Evolutionary conservation across 768 basidiomycete genomes (phyloP), one percentile per base, ranked within the genome.

Genomic region (Kwoniella heveanensis): DNA sequence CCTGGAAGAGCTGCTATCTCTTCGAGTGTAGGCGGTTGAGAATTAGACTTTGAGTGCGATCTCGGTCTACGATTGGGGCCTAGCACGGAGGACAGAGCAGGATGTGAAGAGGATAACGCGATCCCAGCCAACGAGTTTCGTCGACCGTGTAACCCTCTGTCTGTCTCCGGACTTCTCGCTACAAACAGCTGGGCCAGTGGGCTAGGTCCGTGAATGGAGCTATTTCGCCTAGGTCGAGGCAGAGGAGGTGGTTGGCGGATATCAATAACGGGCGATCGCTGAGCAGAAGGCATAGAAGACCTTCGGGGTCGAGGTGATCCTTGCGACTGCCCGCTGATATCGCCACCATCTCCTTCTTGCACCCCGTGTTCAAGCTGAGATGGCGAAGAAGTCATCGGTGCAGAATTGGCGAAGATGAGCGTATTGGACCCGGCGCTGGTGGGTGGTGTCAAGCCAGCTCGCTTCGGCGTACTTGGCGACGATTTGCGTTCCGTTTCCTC

Each of bases 111-210:
- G 7, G 69, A 64, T 1, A 66, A n/a, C 1, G 69, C 64, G 60
- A 53, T 57, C 13, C n/a, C 54, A 22, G 48, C 54, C 53, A 65
- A 15, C 36, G 54, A 60, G 22, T 60, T 57, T 21, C 62, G 48
- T 62, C 73, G 15, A 36, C 56, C 51, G 27, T 66, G 37, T 50
- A 47, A 13, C 12, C 26, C 25, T 54, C 67, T 30, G 10, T 52
- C 58, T 10, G 25, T 15, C 17, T 61, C 67, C 0, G 67, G 59
- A 21, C 58, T 60, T 24, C 53, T 58, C 10, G 59, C 44, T 17
- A 78, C 67, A 61, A 80, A 80, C 5, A 80, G 62, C 32, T 77
- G 57, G 6, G 79, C 79, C 6, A 80, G 63, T 0, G 79, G 79
- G 57, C 70, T 72, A 0, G 77, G 77, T 44, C 77, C 79, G n/a